Evolutionary conservation across 106 monocot genomes (phyloP).

Genomic region (Dendrobium huoshanense): DNA sequence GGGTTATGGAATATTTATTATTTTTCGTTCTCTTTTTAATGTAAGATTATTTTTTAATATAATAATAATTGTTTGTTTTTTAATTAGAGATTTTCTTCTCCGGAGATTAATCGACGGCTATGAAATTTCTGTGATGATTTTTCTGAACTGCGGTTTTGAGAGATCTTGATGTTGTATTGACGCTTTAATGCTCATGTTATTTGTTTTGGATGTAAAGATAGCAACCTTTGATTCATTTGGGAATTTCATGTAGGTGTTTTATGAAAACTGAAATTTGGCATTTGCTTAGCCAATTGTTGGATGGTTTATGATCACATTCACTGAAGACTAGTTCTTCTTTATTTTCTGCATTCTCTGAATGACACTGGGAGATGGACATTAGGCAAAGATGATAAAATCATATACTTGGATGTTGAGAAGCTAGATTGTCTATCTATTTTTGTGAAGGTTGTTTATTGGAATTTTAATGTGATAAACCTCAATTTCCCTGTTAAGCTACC

Average conservation of each 20-base stretch:
- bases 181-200: background rate
- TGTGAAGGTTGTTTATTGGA: background rate
- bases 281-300: background rate
- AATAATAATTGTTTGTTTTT: background rate
- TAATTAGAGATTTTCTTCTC: background rate
- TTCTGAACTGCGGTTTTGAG: background rate
- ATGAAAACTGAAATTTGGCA: background rate
- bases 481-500: background rate
- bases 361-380: background rate
- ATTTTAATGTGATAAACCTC: background rate
- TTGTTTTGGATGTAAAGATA: background rate
- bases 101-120: background rate
- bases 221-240: background rate
- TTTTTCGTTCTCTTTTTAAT: background rate
- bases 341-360: background rate
- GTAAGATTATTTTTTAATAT: background rate
- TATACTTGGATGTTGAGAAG: background rate
- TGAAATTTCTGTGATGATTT: background rate
- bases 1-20: background rate
- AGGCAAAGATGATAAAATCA: background rate
- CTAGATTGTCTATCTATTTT: background rate
- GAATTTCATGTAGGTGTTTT: background rate
- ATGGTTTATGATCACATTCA: background rate
- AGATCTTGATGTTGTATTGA: no score
- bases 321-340: background rate